Percentiles rank a stretch among this genome's conserved stretches.
Evolutionary conservation across 176 grass and related monocot species (phyloP).

Genomic region (Stipa capillata): DNA sequence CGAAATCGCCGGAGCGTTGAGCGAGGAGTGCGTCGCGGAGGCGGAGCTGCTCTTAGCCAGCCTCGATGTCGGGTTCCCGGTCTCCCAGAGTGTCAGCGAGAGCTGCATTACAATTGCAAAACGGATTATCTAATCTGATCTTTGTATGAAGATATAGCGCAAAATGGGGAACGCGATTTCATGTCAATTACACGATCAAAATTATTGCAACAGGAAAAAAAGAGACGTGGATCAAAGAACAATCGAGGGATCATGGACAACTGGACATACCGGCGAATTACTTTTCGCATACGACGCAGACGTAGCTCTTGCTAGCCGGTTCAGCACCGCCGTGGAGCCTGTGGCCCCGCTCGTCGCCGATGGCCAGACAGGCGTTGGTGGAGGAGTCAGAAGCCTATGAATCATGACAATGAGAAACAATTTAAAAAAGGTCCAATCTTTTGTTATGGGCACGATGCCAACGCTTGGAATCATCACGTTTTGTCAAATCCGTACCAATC

Average conservation of each 20-base stretch:
- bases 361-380: not conserved
- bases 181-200: not conserved
- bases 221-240: not conserved
- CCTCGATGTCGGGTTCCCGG: not conserved
- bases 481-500: slow-evolving; percentile 15
- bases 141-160: too few relatives aligned
- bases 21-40: not conserved
- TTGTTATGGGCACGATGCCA: too few relatives aligned
- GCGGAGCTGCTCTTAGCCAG: slow-evolving; percentile 7
- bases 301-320: not conserved
- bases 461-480: not conserved
- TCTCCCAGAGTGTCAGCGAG: not conserved
- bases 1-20: not conserved
- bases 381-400: slow-evolving; percentile 29
- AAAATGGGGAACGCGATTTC: too few relatives aligned
- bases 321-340: not conserved
- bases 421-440: not conserved
- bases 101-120: slow-evolving; percentile 1
- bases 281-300: not conserved
- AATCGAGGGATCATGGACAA: not conserved
- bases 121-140: too few relatives aligned
- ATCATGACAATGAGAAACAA: not conserved
- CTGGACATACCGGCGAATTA: slow-evolving; percentile 13
- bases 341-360: not conserved
- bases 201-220: not conserved